Base-by-base conservation (phyloP, 768 basidiomycete genomes). In the Xerocomus brunneocitrinus region DNA sequence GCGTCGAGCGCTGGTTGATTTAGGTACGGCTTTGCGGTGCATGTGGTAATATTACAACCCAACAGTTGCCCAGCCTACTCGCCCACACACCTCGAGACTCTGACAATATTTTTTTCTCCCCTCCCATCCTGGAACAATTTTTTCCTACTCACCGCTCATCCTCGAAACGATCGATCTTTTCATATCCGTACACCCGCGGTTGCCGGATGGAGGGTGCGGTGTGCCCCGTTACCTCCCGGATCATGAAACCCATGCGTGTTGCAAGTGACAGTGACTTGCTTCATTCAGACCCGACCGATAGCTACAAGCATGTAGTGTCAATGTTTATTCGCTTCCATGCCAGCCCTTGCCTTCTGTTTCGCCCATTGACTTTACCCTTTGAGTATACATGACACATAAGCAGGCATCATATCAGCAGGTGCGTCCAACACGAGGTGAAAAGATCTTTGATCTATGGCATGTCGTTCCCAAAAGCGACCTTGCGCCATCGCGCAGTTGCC, bases 111-210 rank as follows among this genome's bases (percentile, higher is more conserved):
- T 41, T 41, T 14, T 40, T 39, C 32, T 39, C 35, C 31, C 27
- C 19, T 47, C 25, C 32, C 40, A 19, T 62, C 41, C 41, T 56
- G 48, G 48, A 50, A 60, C 58, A 59, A 69, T 10, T 28, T 60
- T 68, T 68, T 65, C 53, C 25, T 44, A 5, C 56, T 42, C 50
- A 13, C 38, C 38, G n/a, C 27, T 22, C 16, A 41, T 40, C 40
- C 52, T 52, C 55, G 28, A 36, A 39, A 52, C 48, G 61, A 64
- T 60, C 57, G 49, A 50, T 58, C 52, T 28, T 24, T 64, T 71
- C 68, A 69, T 70, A 50, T 71, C 67, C 69, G 67, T 59, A 63
- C 32, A 44, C 46, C 67, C 68, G 67, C 67, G 49, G 62, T 62
- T 58, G 44, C 63, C 67, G 67, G 65, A 54, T 59, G 53, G 27